These are phyloP conservation scores for Penicillium sp. DNA, from an alignment of 2,329 filamentous ascomycete species.

Conservation along the genomic window DNA sequence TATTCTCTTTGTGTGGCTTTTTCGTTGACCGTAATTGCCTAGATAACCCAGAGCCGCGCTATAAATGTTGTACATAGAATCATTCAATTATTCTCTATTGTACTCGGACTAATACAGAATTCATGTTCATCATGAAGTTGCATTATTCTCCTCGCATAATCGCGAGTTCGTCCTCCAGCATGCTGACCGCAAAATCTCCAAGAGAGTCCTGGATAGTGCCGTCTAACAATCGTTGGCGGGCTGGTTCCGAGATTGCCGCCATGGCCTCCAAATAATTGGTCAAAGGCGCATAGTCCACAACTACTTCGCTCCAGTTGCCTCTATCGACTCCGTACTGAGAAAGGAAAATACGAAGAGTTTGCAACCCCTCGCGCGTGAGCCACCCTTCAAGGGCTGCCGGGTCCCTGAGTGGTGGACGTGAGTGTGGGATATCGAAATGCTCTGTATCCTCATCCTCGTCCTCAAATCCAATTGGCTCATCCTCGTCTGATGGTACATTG, in stretches of 20 bases:
- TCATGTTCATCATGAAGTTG: slow-evolving; percentile 7
- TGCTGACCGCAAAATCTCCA: slow-evolving; percentile 36
- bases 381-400: slow-evolving; percentile 33
- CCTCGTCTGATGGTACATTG: slow-evolving; percentile 19
- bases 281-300: slow-evolving; percentile 35
- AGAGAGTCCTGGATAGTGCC: slow-evolving; percentile 32
- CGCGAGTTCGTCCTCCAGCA: slow-evolving; percentile 39
- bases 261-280: slow-evolving; percentile 36
- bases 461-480: slow-evolving; percentile 11
- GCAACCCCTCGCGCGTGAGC: slow-evolving; percentile 35
- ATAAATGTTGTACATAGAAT: background rate
- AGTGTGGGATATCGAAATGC: slow-evolving; percentile 13
- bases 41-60: background rate
- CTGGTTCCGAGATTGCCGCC: slow-evolving; percentile 29
- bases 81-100: background rate
- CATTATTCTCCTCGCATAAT: slow-evolving; percentile 27
- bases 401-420: slow-evolving; percentile 26
- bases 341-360: slow-evolving; percentile 37
- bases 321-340: slow-evolving; percentile 41
- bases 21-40: background rate
- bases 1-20: background rate
- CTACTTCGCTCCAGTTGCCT: slow-evolving; percentile 41
- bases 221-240: slow-evolving; percentile 29
- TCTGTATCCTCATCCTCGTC: slow-evolving; percentile 11
- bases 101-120: background rate